Evolutionary conservation across 345 rosid species (phyloP).

Genomic region (Lepidium sativum): DNA sequence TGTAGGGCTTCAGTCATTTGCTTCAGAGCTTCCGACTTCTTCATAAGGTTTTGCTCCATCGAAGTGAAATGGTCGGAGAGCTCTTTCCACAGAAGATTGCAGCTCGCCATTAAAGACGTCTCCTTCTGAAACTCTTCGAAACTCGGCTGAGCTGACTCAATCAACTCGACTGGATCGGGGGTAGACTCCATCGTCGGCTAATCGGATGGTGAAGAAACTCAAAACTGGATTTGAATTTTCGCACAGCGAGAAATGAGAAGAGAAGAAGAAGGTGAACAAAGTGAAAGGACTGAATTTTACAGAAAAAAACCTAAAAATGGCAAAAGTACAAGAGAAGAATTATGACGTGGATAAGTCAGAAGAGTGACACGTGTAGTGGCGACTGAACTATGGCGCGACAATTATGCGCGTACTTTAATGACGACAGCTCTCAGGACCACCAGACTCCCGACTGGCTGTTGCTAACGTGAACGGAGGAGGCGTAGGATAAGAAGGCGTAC

Average conservation of each 20-base stretch:
- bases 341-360: conserved; percentile 34
- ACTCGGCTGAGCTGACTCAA: conserved; percentile 55
- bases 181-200: conserved; percentile 53
- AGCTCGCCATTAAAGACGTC: conserved; percentile 85
- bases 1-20: conserved; percentile 60
- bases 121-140: conserved; percentile 88
- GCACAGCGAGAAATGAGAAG: not conserved
- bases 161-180: conserved; percentile 80
- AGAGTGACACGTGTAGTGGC: conserved; percentile 31
- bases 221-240: too few relatives aligned
- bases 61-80: conserved; percentile 89
- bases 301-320: conserved; percentile 29
- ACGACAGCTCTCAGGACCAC: not conserved
- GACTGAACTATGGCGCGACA: conserved; percentile 15
- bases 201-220: not conserved
- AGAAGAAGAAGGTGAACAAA: not conserved
- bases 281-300: not conserved
- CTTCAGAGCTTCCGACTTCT: conserved; percentile 66
- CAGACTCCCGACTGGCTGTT: not conserved
- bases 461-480: conserved; percentile 1
- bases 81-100: conserved; percentile 91
- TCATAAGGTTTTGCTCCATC: conserved; percentile 58
- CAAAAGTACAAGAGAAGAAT: conserved; percentile 1
- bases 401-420: too few relatives aligned
- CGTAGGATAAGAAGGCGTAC: too few relatives aligned